Percentiles rank a stretch among this genome's conserved stretches.
Conservation (phyloP, 371 early-diverging fungal species). For the Entomophthora muscae region DNA sequence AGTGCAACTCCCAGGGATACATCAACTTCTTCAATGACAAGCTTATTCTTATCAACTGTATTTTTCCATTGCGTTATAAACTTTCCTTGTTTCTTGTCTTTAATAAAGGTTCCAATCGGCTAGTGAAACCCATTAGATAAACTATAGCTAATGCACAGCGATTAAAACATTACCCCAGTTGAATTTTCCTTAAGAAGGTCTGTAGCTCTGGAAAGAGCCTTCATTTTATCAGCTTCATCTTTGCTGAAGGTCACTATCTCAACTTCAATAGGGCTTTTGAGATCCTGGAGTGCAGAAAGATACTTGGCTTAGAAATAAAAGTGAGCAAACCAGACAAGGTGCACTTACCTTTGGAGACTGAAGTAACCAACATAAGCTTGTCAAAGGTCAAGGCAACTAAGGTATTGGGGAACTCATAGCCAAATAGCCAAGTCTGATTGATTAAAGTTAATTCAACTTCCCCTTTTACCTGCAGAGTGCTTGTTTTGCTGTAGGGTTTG, state of each 20-base stretch:
- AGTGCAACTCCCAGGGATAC: slow-evolving; percentile 48
- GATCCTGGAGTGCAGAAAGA: slow-evolving; percentile 19
- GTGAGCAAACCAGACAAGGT: background rate
- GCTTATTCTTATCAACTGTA: slow-evolving; percentile 25
- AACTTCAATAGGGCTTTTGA: background rate
- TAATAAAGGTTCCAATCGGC: slow-evolving; percentile 54
- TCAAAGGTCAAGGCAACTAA: slow-evolving; percentile 57
- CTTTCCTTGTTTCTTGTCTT: slow-evolving; percentile 63
- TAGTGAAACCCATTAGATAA: too few species aligned
- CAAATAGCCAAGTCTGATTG: slow-evolving; percentile 78
- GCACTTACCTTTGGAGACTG: slow-evolving; percentile 21
- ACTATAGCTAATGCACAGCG: too few species aligned
- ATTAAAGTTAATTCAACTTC: background rate
- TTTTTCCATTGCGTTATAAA: slow-evolving; percentile 61
- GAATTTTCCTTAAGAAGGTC: slow-evolving; percentile 10
- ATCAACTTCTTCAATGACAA: slow-evolving; percentile 45
- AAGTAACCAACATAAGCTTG: slow-evolving; percentile 60
- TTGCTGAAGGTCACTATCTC: background rate
- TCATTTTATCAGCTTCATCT: slow-evolving; percentile 21
- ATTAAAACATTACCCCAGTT: background rate
- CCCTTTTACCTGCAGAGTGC: background rate
- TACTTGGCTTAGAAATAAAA: background rate
- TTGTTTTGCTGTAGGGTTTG: background rate
- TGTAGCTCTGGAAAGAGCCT: slow-evolving; percentile 20
- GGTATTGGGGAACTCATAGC: slow-evolving; percentile 85